Conservation (phyloP, 2,329 filamentous ascomycete species). For the Claviceps fusiformis region DNA sequence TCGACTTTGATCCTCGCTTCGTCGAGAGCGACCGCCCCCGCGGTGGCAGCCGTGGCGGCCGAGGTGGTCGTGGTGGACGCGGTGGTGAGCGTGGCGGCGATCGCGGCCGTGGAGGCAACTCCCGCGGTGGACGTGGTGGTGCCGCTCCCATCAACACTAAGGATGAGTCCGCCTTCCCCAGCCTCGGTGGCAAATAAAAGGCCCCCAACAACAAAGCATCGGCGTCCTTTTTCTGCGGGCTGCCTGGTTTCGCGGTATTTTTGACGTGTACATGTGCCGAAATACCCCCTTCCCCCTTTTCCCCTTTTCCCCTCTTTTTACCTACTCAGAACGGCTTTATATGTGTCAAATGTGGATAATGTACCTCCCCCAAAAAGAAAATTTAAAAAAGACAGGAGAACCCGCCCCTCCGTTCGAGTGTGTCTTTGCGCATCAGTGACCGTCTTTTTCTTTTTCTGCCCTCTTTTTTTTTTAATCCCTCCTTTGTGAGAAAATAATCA, state of each 20-base stretch:
- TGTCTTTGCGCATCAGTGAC: background rate
- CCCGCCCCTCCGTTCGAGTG: background rate
- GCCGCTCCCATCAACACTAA: constrained; percentile 38
- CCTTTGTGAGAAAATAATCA: no score
- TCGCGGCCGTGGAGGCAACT: constrained; percentile 30
- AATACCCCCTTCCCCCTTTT: constrained; percentile 2
- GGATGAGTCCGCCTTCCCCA: constrained; percentile 47
- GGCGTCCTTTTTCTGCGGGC: background rate
- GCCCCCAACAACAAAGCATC: background rate
- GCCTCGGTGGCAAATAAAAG: constrained; percentile 41
- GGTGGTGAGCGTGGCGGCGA: constrained; percentile 35
- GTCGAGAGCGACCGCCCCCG: constrained; percentile 53
- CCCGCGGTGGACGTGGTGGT: constrained; percentile 28
- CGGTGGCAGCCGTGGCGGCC: constrained; percentile 37
- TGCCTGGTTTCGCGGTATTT: background rate
- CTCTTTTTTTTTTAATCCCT: no score
- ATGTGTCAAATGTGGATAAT: constrained; percentile 3
- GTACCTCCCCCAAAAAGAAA: background rate
- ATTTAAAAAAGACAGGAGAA: background rate
- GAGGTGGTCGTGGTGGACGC: constrained; percentile 39
- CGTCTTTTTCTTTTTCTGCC: background rate
- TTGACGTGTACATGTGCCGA: constrained; percentile 5
- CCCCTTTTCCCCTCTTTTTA: background rate
- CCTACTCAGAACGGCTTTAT: constrained; percentile 1
- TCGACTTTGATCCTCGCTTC: constrained; percentile 80